Evolutionary conservation across 2,329 filamentous ascomycete species (phyloP), one percentile per base, ranked within the genome.

Genomic region (Magnaporthiopsis incrustans): DNA sequence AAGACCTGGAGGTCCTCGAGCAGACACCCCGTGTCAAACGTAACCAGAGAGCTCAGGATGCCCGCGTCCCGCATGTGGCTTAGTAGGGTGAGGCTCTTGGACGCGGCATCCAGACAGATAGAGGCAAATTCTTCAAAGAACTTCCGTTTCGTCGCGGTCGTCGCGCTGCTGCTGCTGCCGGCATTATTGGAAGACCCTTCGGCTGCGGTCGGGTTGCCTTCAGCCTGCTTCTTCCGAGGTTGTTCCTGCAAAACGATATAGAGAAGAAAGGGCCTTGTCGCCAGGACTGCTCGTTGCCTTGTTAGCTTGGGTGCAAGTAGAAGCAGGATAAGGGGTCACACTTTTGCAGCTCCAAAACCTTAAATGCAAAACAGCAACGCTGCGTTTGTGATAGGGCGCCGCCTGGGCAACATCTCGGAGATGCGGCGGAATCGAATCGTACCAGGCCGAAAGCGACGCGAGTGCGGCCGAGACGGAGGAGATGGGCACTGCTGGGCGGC

Each of bases 251-350:
- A 63, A 1, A 67, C 68, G 22, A 62, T 65, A 59, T 71, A 70
- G 2, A 72, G 66, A 50, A 72, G 61, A 50, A 72, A 72, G 33
- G 85, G 81, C 2, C 69, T 68, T 0, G 69, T 71, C 12, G 33
- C 33, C 12, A 35, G 33, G 33, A 35, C 12, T 35, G 12, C 33
- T 12, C 30, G 30, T 30, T 3, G 30, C 30, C 30, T 30, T 4
- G 30, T 30, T 30, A 30, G 30, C 30, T 30, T 30, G 30, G 30
- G 30, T 30, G 30, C 30, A 30, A 30, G 30, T 5, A 30, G 30
- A 30, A 30, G 30, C 30, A 6, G 30, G 30, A 70, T 62, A 32
- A 66, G 63, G 30, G 65, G n/a, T n/a, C 30, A 6, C 30, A 30
- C 30, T 30, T 30, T 30, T 30, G 30, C 62, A 63, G 33, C 66